Percentiles rank a stretch among this genome's conserved stretches.
Conservation (phyloP, 345 rosid genomes). For the Lumnitzera racemosa region DNA sequence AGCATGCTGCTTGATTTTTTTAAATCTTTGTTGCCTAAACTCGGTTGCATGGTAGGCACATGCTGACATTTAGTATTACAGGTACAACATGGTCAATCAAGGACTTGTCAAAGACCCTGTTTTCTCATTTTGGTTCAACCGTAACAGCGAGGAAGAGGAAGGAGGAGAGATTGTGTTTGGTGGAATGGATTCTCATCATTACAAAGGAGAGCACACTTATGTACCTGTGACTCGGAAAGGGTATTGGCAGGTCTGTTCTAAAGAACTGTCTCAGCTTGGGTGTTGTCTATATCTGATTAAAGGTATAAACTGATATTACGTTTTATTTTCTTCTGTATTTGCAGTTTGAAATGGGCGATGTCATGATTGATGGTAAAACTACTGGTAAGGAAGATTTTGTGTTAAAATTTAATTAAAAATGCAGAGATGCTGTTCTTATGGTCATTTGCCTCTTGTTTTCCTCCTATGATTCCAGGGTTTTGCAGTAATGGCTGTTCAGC, state of each 20-base stretch:
- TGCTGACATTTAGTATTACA: constrained; percentile 8
- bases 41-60: background rate
- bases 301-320: background rate
- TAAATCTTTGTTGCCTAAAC: background rate
- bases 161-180: constrained; percentile 77
- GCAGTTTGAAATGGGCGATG: constrained; percentile 72
- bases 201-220: constrained; percentile 56
- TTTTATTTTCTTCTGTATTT: background rate
- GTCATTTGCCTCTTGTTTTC: constrained; percentile 3
- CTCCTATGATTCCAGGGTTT: constrained; percentile 28
- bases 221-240: constrained; percentile 58
- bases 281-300: background rate
- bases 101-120: constrained; percentile 51
- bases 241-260: constrained; percentile 52
- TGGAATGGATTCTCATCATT: constrained; percentile 58
- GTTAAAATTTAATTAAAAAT: background rate
- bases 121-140: constrained; percentile 78
- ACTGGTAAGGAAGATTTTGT: constrained; percentile 35
- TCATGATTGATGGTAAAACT: constrained; percentile 42
- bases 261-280: too few species aligned
- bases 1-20: background rate
- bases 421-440: background rate
- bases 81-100: constrained; percentile 75
- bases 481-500: constrained; percentile 52
- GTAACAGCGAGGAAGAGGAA: constrained; percentile 50